These are phyloP conservation scores for Cordyceps javanica DNA, from an alignment of 2,329 filamentous ascomycete species.

Conservation along the genomic window DNA sequence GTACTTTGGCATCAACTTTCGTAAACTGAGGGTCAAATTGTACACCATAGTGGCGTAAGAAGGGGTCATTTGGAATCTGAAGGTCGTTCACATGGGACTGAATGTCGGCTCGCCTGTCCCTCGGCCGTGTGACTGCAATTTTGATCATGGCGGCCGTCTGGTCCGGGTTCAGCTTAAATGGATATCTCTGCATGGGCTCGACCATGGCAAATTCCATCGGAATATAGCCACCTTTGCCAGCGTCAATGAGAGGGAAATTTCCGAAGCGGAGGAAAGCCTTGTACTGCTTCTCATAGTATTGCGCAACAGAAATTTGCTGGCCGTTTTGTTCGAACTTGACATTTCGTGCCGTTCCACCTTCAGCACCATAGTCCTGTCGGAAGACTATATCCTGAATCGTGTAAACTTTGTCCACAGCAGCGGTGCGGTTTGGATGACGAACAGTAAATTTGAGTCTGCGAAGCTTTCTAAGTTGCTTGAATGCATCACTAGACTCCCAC, in stretches of 20 bases:
- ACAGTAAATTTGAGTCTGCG: constrained; percentile 51
- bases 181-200: constrained; percentile 51
- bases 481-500: constrained; percentile 41
- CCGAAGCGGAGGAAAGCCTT: constrained; percentile 40
- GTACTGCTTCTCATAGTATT: constrained; percentile 55
- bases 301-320: constrained; percentile 38
- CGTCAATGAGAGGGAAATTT: constrained; percentile 51
- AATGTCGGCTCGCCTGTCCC: constrained; percentile 62
- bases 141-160: constrained; percentile 88
- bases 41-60: constrained; percentile 68
- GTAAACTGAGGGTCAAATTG: constrained; percentile 60
- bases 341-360: constrained; percentile 44
- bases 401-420: constrained; percentile 40
- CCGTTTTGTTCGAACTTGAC: constrained; percentile 50
- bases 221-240: constrained; percentile 47
- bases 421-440: constrained; percentile 40
- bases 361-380: constrained; percentile 32
- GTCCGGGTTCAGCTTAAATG: constrained; percentile 52
- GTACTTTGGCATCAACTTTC: constrained; percentile 61
- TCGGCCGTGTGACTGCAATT: constrained; percentile 76
- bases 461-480: constrained; percentile 49
- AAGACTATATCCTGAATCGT: constrained; percentile 47
- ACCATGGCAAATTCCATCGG: constrained; percentile 56
- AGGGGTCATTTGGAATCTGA: constrained; percentile 60
- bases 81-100: constrained; percentile 50